Base-by-base conservation (phyloP, 768 basidiomycete genomes). In the Termitomyces sp. region DNA sequence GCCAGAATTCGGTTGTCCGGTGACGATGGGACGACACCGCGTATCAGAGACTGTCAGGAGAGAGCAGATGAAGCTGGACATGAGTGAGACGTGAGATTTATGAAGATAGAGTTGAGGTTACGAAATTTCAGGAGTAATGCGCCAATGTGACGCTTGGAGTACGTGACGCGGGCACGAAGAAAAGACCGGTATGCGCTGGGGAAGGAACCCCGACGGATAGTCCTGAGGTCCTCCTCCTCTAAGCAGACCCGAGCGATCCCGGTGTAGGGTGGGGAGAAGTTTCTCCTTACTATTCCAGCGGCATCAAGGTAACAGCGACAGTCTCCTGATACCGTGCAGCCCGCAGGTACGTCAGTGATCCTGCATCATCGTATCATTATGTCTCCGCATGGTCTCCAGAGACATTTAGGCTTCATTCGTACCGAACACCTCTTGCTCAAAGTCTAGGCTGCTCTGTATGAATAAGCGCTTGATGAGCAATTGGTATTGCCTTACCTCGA, bases 241-340 rank as follows among this genome's bases (percentile, higher is more conserved):
- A n/a, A 16, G 31, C 47, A 51, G 44, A 30, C 39, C 44, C 34
- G 18, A 15, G 22, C 16, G 2, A 33, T 55, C 24, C 36, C n/a
- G 13, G 9, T 16, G n/a, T 39, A 12, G 18, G 22, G 18, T 18
- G 37, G 51, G 20, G 39, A 50, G 20, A n/a, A 9, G 55, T 61
- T 46, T 53, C 60, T 61, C 60, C 60, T 61, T 61, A 51, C 30
- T 57, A 51, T 34, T 37, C 34, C 55, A 48, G 20, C 22, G 47
- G 54, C 44, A 55, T 55, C 54, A 33, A 34, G 47, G 50, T 53
- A 54, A 49, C 62, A 63, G 36, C 37, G 49, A 55, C 42, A 50
- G 62, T 63, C 62, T 60, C 55, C 37, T 58, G 55, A 50, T 56
- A 44, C 63, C 63, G 60, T 30, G 47, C 18, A 54, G 18, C 51